Evolutionary conservation across 2,329 filamentous ascomycete species (phyloP).

Genomic region (Mycogone perniciosa): DNA sequence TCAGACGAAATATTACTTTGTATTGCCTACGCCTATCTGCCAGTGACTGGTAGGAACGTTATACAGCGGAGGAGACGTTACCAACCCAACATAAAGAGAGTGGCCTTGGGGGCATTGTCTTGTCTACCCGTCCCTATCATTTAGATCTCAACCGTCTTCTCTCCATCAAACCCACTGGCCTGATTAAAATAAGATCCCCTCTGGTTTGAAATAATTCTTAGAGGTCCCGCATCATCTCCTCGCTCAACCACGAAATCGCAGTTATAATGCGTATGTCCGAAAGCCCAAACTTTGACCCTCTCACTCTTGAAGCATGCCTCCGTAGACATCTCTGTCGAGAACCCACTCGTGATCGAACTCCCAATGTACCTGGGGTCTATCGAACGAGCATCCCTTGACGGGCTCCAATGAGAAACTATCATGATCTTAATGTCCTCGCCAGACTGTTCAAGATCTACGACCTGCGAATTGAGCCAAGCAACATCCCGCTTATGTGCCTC

Average conservation of each 20-base stretch:
- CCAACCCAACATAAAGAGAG: too few species aligned
- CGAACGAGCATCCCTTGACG: conserved; percentile 23
- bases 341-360: background rate
- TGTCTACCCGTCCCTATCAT: too few species aligned
- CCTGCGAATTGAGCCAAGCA: conserved; percentile 36
- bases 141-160: background rate
- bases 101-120: too few species aligned
- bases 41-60: too few species aligned
- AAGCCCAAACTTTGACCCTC: background rate
- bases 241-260: background rate
- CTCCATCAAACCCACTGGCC: background rate
- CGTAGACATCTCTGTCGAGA: background rate
- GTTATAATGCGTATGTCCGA: background rate
- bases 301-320: background rate
- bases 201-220: background rate
- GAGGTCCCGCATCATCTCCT: background rate
- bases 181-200: background rate
- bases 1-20: too few species aligned
- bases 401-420: conserved; percentile 36
- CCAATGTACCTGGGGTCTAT: background rate
- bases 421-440: conserved; percentile 28
- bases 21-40: too few species aligned
- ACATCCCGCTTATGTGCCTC: conserved; percentile 33
- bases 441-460: conserved; percentile 18
- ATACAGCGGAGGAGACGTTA: too few species aligned